Conservation (phyloP, 2,329 filamentous ascomycete genomes). For the Fonsecaea pedrosoi region DNA sequence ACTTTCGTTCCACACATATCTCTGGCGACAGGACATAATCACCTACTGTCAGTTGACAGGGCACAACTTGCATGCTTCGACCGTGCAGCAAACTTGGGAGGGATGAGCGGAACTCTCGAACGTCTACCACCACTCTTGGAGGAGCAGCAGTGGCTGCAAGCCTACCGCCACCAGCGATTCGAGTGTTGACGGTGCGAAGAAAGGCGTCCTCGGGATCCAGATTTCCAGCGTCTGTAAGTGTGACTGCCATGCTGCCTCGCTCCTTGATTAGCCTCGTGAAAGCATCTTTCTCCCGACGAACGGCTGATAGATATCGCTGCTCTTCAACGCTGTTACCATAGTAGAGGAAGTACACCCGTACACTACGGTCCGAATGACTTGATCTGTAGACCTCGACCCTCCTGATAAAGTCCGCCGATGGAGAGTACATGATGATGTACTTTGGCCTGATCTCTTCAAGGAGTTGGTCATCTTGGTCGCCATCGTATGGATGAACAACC, state of each 20-base stretch:
- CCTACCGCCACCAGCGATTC: constrained; percentile 90
- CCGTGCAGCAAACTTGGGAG: constrained; percentile 91
- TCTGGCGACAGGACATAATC: constrained; percentile 92
- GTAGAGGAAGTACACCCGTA: constrained; percentile 95
- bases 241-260: constrained; percentile 88
- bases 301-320: constrained; percentile 85
- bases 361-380: constrained; percentile 71
- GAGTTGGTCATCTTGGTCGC: constrained; percentile 95
- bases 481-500: constrained; percentile 90
- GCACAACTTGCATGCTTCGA: constrained; percentile 83
- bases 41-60: constrained; percentile 94
- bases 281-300: constrained; percentile 93
- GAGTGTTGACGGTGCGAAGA: constrained; percentile 91
- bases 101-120: constrained; percentile 93
- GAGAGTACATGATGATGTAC: constrained; percentile 99
- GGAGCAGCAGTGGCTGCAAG: constrained; percentile 83
- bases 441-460: constrained; percentile 90
- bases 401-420: constrained; percentile 90
- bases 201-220: constrained; percentile 90
- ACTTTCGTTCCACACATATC: constrained; percentile 95
- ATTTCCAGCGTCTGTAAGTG: constrained; percentile 73
- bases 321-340: constrained; percentile 95
- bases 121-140: constrained; percentile 90
- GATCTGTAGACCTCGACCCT: constrained; percentile 95
- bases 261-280: constrained; percentile 96